Evolutionary conservation across 1,139 yeast genomes (phyloP), one percentile per base, ranked within the genome.

Genomic region (Blastobotrys capitulatus): DNA sequence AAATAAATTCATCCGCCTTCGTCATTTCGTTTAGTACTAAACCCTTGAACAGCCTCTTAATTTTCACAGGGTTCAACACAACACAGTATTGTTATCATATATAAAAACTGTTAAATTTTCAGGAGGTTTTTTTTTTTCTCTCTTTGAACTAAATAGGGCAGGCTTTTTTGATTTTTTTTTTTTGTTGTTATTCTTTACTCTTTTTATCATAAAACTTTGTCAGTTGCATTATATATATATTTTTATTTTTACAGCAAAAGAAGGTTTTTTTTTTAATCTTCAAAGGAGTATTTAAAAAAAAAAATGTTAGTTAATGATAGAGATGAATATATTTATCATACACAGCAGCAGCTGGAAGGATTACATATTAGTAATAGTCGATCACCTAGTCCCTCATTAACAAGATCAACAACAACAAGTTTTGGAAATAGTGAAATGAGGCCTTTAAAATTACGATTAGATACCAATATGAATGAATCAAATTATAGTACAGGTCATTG

Each of bases 341-440:
- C 49, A 15, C 49, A 47, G 46, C 38, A 32, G 27, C 44, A 38
- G 43, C 35, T 47, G 46, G 49, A 47, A 18, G 49, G 49, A 1
- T 3, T 37, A 8, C 6, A 3, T 15, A 18, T 10, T 8, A 36
- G 38, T 15, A 16, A 6, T 15, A n/a, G 26, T 18, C 35, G 40
- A 19, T 38, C 43, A 15, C 35, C 34, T 15, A 44, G 48, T 32
- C 43, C 48, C 5, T 12, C 40, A 6, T 8, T 37, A 29, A 6
- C 32, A 29, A 6, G 9, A 13, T 22, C 25, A 22, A 12, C 32
- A 6, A 6, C 32, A 29, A 6, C 32, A 29, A 3, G 10, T 26
- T 31, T 4, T 6, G 15, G 13, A 38, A 22, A n/a, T 25, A 16
- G 13, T n/a, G 35, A 44, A 32, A 31, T 43, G 9, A 34, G 46